phyloP scores from a whole-genome alignment of 176 grass and related monocot genomes.

The Eleusine indica region DNA sequence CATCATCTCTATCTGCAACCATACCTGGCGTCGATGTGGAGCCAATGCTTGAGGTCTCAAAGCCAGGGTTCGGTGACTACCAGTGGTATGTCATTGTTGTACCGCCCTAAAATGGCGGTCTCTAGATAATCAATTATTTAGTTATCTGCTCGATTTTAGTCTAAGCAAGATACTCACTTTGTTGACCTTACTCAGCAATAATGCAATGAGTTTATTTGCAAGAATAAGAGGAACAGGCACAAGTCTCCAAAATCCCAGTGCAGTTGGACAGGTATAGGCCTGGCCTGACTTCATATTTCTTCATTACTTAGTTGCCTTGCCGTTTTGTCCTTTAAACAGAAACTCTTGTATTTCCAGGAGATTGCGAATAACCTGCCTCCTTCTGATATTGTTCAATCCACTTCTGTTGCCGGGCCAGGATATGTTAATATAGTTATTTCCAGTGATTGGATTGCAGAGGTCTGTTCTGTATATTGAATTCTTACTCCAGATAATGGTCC shows the following conservation, averaged over 20 bases:
- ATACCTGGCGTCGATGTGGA: conserved; percentile 59
- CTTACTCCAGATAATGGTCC: no score
- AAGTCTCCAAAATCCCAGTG: conserved; percentile 54
- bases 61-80: conserved; percentile 61
- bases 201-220: conserved; percentile 72
- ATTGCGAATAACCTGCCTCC: conserved; percentile 58
- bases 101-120: neutral
- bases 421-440: conserved; percentile 74
- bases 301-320: neutral
- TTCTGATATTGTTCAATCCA: conserved; percentile 62
- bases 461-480: conserved; percentile 18
- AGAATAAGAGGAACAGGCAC: conserved; percentile 37
- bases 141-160: neutral
- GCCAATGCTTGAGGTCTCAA: conserved; percentile 51
- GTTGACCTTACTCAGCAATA: conserved; percentile 46
- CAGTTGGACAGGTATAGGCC: conserved; percentile 48
- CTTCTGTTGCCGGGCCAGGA: conserved; percentile 60
- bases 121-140: neutral
- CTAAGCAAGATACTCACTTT: neutral
- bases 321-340: neutral
- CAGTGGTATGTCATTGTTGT: conserved; percentile 46
- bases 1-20: conserved; percentile 46
- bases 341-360: conserved; percentile 31
- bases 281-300: no score
- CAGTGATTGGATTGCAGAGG: conserved; percentile 60